phyloP scores from a whole-genome alignment of 176 grass and related monocot genomes.

The Ananas comosus region DNA sequence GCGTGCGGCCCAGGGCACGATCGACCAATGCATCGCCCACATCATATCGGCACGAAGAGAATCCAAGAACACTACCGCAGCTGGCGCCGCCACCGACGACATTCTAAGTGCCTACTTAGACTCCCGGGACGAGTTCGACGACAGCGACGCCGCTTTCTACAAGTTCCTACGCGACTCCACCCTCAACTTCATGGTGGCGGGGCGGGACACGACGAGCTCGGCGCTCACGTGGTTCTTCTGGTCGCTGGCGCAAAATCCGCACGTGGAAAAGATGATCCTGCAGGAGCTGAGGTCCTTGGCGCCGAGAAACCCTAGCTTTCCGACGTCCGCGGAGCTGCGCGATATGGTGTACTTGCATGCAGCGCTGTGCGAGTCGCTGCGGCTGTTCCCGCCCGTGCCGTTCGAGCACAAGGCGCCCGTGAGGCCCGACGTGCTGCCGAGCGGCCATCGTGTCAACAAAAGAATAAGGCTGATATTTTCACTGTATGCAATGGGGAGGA shows the following conservation, averaged over 20 bases:
- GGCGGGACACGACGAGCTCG: constrained; percentile 14
- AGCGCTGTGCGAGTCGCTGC: constrained; percentile 32
- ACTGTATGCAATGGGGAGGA: constrained; percentile 38
- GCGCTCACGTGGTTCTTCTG: constrained; percentile 21
- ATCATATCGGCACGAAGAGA: not conserved
- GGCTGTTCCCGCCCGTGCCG: constrained; percentile 29
- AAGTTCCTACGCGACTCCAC: constrained; percentile 11
- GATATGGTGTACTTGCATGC: constrained; percentile 32
- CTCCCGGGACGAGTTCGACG: not conserved
- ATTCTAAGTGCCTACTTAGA: constrained; percentile 7
- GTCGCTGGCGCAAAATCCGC: not conserved
- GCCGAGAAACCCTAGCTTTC: not conserved
- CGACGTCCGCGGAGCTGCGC: not conserved
- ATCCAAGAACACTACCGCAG: not conserved
- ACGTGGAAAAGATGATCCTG: not conserved
- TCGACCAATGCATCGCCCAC: not conserved
- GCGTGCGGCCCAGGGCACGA: constrained; percentile 6
- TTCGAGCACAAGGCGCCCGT: constrained; percentile 26
- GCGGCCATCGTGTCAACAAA: constrained; percentile 11
- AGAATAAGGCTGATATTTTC: constrained; percentile 30
- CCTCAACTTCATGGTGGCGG: constrained; percentile 13
- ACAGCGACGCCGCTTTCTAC: not conserved
- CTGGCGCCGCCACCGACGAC: not conserved
- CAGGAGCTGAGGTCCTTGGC: not conserved
- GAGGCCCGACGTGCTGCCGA: constrained; percentile 32